Evolutionary conservation across 225 moss, liverwort and hornwort genomes (phyloP).

Genomic region (Sphagnum tenellum): DNA sequence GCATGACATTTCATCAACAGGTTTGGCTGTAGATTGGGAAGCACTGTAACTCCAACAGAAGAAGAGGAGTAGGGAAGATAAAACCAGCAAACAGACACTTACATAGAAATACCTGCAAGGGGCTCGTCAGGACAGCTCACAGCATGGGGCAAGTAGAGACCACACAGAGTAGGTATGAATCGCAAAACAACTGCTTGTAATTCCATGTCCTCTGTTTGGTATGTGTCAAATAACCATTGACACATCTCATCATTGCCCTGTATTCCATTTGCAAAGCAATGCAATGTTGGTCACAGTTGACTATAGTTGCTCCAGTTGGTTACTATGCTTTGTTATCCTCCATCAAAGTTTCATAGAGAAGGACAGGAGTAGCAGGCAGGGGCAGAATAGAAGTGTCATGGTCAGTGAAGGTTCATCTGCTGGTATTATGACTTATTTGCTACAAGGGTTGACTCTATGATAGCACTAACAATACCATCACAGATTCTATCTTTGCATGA

Average conservation of each 20-base stretch:
- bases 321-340: too few relatives aligned
- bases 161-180: constrained; percentile 69
- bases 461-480: too few relatives aligned
- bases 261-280: background rate
- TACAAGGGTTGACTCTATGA: too few relatives aligned
- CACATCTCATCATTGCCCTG: constrained; percentile 85
- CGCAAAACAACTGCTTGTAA: constrained; percentile 80
- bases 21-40: too few relatives aligned
- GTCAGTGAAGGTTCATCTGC: background rate
- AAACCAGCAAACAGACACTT: constrained; percentile 5
- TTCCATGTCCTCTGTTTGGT: constrained; percentile 63
- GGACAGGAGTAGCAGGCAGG: background rate
- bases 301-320: too few relatives aligned
- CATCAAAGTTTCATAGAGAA: too few relatives aligned
- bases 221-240: constrained; percentile 91
- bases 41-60: too few relatives aligned
- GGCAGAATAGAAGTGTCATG: background rate
- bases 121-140: constrained; percentile 61
- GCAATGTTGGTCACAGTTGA: background rate
- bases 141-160: constrained; percentile 61
- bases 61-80: background rate
- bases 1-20: too few relatives aligned
- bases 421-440: background rate
- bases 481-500: too few relatives aligned
- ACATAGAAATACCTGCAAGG: constrained; percentile 61